A percentile compares a stretch with the other conserved stretches of the same genome.
These are phyloP conservation scores for Cerrena zonata DNA, from an alignment of 1,284 basidiomycete species.

Conservation along the genomic window DNA sequence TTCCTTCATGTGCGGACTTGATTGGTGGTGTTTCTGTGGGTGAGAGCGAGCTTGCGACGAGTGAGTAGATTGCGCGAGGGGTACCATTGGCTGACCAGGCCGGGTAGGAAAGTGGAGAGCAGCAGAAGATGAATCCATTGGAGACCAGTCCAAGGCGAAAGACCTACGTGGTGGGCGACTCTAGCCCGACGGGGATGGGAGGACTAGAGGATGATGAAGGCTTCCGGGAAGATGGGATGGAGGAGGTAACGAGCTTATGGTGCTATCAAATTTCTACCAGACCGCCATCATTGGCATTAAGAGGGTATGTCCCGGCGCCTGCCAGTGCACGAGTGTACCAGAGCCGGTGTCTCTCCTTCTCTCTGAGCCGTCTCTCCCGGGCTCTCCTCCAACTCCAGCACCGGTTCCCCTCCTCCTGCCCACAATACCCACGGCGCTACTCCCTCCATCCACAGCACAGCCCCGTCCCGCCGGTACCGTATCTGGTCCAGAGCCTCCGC, in stretches of 20 bases:
- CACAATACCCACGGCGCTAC: too few species aligned
- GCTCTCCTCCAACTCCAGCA: not conserved
- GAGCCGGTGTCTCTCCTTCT: not conserved
- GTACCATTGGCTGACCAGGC: conserved; percentile 18
- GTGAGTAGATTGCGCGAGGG: conserved; percentile 3
- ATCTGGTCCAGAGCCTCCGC: too few species aligned
- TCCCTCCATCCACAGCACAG: too few species aligned
- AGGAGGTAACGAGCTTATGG: not conserved
- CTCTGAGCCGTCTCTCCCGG: not conserved
- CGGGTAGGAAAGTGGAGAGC: conserved; percentile 11
- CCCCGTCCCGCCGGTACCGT: too few species aligned
- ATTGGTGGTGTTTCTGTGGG: conserved; percentile 11
- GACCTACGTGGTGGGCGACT: conserved; percentile 6
- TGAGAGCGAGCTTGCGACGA: conserved; percentile 12
- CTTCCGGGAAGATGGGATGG: conserved; percentile 4
- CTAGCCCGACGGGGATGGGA: not conserved
- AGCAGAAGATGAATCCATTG: conserved; percentile 23
- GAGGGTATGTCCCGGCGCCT: not conserved
- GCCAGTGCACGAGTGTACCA: not conserved
- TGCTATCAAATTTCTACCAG: not conserved
- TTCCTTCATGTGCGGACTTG: conserved; percentile 18
- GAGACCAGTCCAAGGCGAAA: conserved; percentile 27
- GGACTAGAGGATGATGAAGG: conserved; percentile 5
- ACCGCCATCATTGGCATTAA: not conserved
- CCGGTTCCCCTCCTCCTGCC: too few species aligned